phyloP scores from a whole-genome alignment of 2,329 filamentous ascomycete genomes.

The Exophiala sideris region DNA sequence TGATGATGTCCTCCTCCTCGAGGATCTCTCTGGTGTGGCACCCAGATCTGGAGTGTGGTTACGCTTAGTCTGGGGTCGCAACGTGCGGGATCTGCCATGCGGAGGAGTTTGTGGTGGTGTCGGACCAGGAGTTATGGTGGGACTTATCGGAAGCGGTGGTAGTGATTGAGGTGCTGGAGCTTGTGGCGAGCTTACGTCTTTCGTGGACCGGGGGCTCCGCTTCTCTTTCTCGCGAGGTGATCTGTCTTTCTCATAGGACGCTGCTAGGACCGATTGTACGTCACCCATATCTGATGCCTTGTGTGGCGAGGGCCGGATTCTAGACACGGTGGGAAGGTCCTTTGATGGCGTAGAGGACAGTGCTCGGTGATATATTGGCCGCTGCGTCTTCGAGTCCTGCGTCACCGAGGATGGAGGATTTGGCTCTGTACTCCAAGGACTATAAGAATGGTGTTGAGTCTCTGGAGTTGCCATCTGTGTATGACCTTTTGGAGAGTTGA shows the following conservation, averaged over 20 bases:
- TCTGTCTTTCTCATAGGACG: background rate
- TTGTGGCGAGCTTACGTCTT: constrained; percentile 7
- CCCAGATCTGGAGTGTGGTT: constrained; percentile 9
- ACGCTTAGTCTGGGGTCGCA: constrained; percentile 7
- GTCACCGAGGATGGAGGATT: background rate
- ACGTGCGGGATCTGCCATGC: constrained; percentile 37
- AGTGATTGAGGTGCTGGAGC: constrained; percentile 9
- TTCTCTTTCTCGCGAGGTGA: background rate
- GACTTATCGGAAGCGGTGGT: constrained; percentile 7
- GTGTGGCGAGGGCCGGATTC: constrained; percentile 28
- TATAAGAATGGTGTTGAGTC: background rate
- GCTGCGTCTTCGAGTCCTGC: constrained; percentile 8
- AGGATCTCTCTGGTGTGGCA: constrained; percentile 36
- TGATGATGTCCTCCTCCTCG: constrained; percentile 74
- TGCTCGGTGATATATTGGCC: constrained; percentile 35
- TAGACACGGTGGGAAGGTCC: constrained; percentile 43
- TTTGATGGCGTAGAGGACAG: constrained; percentile 48
- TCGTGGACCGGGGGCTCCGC: constrained; percentile 4
- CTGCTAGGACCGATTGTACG: background rate
- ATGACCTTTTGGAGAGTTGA: background rate
- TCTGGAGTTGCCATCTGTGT: background rate
- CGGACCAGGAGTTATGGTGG: background rate
- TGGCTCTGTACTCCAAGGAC: background rate
- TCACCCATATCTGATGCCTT: background rate
- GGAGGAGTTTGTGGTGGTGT: constrained; percentile 47